These are phyloP conservation scores for Penicillium hordei DNA, from an alignment of 2,329 filamentous ascomycete species.

Conservation along the genomic window DNA sequence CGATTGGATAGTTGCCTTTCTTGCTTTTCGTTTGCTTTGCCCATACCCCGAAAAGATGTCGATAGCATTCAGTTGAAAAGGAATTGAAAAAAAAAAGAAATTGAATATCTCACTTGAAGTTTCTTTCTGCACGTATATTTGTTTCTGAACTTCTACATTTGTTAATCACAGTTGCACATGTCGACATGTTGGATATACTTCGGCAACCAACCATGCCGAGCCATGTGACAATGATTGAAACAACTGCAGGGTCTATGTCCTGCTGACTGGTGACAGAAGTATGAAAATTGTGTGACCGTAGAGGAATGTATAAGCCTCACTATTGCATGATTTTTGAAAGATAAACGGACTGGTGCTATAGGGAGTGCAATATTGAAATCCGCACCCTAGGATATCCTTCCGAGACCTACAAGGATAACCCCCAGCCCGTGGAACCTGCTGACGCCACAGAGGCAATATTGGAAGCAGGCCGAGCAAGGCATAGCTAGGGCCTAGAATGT, in stretches of 20 bases:
- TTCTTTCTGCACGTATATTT: neutral
- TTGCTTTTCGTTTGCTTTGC: constrained; percentile 1
- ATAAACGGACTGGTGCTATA: neutral
- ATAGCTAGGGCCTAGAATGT: neutral
- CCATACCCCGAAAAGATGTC: constrained; percentile 15
- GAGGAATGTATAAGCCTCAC: neutral
- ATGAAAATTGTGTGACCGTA: neutral
- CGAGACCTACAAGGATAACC: neutral
- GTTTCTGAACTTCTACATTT: neutral
- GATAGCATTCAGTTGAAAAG: constrained; percentile 2
- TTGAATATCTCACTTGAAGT: neutral
- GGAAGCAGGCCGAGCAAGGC: neutral
- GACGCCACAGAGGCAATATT: neutral
- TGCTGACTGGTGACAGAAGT: constrained; percentile 3
- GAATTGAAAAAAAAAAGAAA: neutral
- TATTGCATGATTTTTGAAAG: neutral
- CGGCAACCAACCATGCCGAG: neutral
- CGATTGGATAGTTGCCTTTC: constrained; percentile 5
- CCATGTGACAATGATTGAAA: constrained; percentile 4
- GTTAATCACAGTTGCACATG: neutral
- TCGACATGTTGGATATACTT: neutral
- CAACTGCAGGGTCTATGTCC: constrained; percentile 1
- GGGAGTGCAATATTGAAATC: constrained; percentile 1
- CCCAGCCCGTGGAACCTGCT: neutral
- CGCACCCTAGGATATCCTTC: constrained; percentile 1